Conservation (phyloP, 2,329 filamentous ascomycete genomes). For the Ploettnerulaceae sp. region DNA sequence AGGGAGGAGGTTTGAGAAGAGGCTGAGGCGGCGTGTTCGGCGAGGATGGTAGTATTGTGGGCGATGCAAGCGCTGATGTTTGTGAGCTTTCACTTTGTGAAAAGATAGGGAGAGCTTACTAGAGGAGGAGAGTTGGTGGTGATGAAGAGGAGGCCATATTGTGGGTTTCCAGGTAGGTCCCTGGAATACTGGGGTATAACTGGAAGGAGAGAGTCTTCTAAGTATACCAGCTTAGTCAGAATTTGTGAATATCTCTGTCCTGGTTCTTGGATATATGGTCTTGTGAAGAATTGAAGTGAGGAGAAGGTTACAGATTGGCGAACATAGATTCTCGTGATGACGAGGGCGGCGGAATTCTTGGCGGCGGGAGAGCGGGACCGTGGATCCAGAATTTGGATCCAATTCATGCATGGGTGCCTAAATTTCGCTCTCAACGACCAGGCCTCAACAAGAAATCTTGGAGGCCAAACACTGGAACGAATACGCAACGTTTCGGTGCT, state of each 20-base stretch:
- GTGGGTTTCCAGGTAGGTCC: constrained; percentile 15
- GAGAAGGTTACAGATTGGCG: constrained; percentile 4
- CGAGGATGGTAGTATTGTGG: constrained; percentile 85
- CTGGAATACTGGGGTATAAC: no score
- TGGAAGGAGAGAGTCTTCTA: no score
- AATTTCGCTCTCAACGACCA: neutral
- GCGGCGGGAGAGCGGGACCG: no score
- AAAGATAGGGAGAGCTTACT: constrained; percentile 47
- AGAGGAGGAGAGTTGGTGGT: constrained; percentile 63
- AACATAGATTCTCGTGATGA: neutral
- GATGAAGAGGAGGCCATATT: constrained; percentile 72
- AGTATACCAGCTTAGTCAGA: no score
- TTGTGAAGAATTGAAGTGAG: no score
- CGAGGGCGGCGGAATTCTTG: no score
- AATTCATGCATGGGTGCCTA: no score
- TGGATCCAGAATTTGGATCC: no score
- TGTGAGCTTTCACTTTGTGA: constrained; percentile 9
- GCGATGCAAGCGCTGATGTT: constrained; percentile 78
- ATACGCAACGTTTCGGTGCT: neutral
- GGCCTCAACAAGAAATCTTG: no score
- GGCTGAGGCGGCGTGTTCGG: constrained; percentile 85
- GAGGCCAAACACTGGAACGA: no score
- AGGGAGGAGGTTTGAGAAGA: constrained; percentile 79
- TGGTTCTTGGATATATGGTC: no score
- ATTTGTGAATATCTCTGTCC: neutral